Base-by-base conservation (phyloP, 108 stramenopile genomes). In the Epithemia pelagica region DNA sequence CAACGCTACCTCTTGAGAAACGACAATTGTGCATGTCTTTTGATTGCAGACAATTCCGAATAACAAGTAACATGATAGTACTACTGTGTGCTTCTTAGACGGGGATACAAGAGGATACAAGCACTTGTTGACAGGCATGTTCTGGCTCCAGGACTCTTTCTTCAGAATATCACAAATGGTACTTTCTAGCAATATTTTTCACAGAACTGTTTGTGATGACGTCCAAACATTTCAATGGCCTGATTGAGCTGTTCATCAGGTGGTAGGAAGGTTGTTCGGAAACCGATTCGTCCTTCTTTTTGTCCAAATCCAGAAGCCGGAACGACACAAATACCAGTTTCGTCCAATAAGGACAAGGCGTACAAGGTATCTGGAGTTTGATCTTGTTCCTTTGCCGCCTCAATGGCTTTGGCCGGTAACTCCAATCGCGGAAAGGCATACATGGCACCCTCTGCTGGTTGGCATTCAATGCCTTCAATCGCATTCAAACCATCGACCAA, bases 231-330 rank as follows among this genome's bases (percentile, higher is more conserved):
- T 24, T 94, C 87, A 28, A 96, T 76, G 21, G 92, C 91, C 26
- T 28, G 29, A 28, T 70, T 60, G 76, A 96, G 80, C 32, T 87
- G 72, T 30, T 88, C 86, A 63, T 96, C 95, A 5, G 94, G 81
- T 22, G 96, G 96, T 52, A 99, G 70, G 69, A 99, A 96, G 8
- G 98, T 99, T 22, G 97, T 99, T 28, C 98, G 87, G 82, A 98
- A 96, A 62, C 97, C 97, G 66, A 70, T 89, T 7, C 97, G 91
- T 23, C 96, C 97, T 29, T 85, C 81, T 59, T 75, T 78, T 77
- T 99, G 98, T 21, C 92, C 95, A 80, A 99, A 99, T 0, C 98
- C 98, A 52, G 82, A 85, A 24, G 96, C 98, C 8, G 98, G 98
- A 3, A 99, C 98, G 7, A 96, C 91, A 32, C 96, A 91, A 54